These are phyloP conservation scores for Gynostemma pentaphyllum DNA, from an alignment of 306 rosid genomes.

Conservation along the genomic window DNA sequence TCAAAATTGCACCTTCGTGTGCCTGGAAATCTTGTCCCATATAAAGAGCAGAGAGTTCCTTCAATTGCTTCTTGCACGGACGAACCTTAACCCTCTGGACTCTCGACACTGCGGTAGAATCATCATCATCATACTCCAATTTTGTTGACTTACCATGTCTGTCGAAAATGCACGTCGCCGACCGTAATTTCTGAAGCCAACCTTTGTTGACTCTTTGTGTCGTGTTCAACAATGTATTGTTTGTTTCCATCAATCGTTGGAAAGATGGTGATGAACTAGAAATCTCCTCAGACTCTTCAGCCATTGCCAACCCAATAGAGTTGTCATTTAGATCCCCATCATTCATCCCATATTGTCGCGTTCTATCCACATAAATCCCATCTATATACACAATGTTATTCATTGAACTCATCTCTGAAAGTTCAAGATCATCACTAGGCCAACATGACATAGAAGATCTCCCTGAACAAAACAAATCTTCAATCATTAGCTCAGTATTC, in stretches of 20 bases:
- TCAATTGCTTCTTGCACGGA: constrained; percentile 41
- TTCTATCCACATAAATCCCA: constrained; percentile 13
- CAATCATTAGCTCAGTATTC: constrained; percentile 21
- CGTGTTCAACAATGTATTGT: background rate
- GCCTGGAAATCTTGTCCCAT: constrained; percentile 89
- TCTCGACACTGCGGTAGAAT: constrained; percentile 24
- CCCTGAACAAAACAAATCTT: constrained; percentile 46
- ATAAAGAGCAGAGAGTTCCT: constrained; percentile 82
- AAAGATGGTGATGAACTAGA: constrained; percentile 24
- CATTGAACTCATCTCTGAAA: constrained; percentile 22
- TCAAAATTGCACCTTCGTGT: constrained; percentile 66
- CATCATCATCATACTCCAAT: constrained; percentile 8
- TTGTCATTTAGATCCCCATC: constrained; percentile 21
- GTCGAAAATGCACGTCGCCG: constrained; percentile 54
- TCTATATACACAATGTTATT: constrained; percentile 23
- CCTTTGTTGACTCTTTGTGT: constrained; percentile 30
- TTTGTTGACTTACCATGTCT: constrained; percentile 17
- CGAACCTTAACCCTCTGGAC: constrained; percentile 71
- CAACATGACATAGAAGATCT: constrained; percentile 42
- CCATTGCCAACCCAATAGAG: constrained; percentile 18
- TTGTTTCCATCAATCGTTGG: constrained; percentile 17
- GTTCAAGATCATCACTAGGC: constrained; percentile 15
- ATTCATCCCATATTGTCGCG: constrained; percentile 14
- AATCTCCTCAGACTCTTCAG: constrained; percentile 17
- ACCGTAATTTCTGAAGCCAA: constrained; percentile 56